These are phyloP conservation scores for Malassezia psittaci DNA, from an alignment of 1,284 basidiomycete species.

Conservation along the genomic window DNA sequence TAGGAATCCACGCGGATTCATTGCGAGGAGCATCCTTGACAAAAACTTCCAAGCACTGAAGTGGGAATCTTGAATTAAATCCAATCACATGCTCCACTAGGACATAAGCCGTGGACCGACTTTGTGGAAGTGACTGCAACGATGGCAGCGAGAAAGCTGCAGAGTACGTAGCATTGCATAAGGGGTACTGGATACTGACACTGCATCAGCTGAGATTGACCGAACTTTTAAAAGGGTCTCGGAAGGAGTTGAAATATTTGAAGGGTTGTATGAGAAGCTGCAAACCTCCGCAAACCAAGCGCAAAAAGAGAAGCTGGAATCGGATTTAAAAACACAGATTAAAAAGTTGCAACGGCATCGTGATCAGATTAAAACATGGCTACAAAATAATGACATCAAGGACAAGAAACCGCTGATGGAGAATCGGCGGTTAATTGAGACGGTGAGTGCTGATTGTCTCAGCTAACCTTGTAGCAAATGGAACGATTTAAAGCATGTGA, in stretches of 20 bases:
- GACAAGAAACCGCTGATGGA: slow-evolving; percentile 90
- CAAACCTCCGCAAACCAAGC: slow-evolving; percentile 42
- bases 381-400: slow-evolving; percentile 96
- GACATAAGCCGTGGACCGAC: background rate
- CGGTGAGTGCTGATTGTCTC: slow-evolving; percentile 56
- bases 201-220: slow-evolving; percentile 41
- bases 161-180: slow-evolving; percentile 20
- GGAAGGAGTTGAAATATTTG: slow-evolving; percentile 47
- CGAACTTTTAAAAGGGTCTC: slow-evolving; percentile 46
- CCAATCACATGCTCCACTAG: slow-evolving; percentile 1
- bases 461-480: slow-evolving; percentile 71
- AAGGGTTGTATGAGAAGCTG: slow-evolving; percentile 46
- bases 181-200: background rate
- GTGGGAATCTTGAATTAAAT: background rate
- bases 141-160: slow-evolving; percentile 46
- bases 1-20: background rate
- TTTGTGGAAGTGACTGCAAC: background rate
- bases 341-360: slow-evolving; percentile 96
- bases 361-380: slow-evolving; percentile 99
- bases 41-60: background rate
- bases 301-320: slow-evolving; percentile 48
- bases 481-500: slow-evolving; percentile 99
- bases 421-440: slow-evolving; percentile 91
- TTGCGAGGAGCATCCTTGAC: slow-evolving; percentile 5
- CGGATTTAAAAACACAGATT: slow-evolving; percentile 48